phyloP scores from a whole-genome alignment of 176 grass and related monocot species.

The Oryza australiensis region DNA sequence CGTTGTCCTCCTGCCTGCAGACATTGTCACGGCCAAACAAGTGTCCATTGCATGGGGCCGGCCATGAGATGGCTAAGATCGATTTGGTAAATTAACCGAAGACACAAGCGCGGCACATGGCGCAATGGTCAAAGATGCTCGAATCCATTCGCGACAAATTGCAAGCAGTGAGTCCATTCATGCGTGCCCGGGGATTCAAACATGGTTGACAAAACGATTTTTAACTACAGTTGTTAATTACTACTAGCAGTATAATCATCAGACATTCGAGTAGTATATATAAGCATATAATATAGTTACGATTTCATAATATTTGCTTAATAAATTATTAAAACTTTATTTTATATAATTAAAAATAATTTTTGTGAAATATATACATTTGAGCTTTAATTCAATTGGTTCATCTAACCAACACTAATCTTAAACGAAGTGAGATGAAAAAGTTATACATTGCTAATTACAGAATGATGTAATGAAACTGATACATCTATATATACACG shows the following conservation, averaged over 20 bases:
- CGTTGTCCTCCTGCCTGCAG: constrained; percentile 27
- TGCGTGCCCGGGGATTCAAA: constrained; percentile 24
- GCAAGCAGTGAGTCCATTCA: not conserved
- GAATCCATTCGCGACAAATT: constrained; percentile 14
- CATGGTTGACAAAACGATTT: constrained; percentile 1
- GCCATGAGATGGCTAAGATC: not conserved
- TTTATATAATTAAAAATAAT: too few species aligned
- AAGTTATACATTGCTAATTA: too few species aligned
- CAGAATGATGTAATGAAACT: too few species aligned
- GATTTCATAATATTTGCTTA: too few species aligned
- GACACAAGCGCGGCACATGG: not conserved
- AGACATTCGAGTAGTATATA: not conserved
- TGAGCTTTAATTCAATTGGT: too few species aligned
- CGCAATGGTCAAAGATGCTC: constrained; percentile 29
- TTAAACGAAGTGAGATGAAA: too few species aligned
- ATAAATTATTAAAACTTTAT: too few species aligned
- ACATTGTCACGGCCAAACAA: constrained; percentile 2
- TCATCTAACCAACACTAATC: too few species aligned
- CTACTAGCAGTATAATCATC: not conserved
- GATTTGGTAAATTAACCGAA: constrained; percentile 31
- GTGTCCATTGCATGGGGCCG: not conserved
- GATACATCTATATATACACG: too few species aligned
- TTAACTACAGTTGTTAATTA: not conserved
- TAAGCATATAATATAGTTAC: too few species aligned
- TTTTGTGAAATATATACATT: too few species aligned